Conservation (phyloP, 78 protist genomes). For the Bigelowiella natans region DNA sequence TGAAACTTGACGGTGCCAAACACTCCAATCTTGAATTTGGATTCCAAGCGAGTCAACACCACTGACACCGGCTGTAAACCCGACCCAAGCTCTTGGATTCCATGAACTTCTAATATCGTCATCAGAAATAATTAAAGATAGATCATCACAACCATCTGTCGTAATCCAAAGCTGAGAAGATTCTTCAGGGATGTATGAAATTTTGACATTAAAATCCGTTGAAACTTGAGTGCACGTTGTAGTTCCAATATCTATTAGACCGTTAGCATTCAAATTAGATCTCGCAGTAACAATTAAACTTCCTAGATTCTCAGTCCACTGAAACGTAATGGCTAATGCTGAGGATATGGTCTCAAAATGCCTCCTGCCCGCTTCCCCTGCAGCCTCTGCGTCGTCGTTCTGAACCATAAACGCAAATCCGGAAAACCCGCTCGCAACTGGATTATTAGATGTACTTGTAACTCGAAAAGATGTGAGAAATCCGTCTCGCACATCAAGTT, state of each 20-base stretch:
- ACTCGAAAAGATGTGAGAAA: not conserved
- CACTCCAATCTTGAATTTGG: not conserved
- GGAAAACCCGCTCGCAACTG: not conserved
- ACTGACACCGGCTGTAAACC: not conserved
- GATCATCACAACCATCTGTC: not conserved
- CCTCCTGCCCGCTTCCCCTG: not conserved
- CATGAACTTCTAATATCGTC: not conserved
- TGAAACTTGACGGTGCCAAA: not conserved
- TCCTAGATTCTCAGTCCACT: not conserved
- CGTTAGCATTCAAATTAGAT: no score
- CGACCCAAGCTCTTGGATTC: not conserved
- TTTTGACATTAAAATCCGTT: not conserved
- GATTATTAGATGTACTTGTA: not conserved
- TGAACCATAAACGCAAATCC: not conserved
- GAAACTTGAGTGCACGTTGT: not conserved
- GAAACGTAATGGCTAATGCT: not conserved
- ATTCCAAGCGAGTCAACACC: not conserved
- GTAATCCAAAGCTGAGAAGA: not conserved
- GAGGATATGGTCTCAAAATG: not conserved
- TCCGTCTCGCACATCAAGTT: not conserved
- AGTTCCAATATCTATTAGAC: no score
- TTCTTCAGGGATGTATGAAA: not conserved
- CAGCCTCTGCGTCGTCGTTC: not conserved
- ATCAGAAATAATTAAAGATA: not conserved
- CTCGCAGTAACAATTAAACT: no score